phyloP scores from a whole-genome alignment of 768 basidiomycete genomes.

The Thelephora aurantiotincta region DNA sequence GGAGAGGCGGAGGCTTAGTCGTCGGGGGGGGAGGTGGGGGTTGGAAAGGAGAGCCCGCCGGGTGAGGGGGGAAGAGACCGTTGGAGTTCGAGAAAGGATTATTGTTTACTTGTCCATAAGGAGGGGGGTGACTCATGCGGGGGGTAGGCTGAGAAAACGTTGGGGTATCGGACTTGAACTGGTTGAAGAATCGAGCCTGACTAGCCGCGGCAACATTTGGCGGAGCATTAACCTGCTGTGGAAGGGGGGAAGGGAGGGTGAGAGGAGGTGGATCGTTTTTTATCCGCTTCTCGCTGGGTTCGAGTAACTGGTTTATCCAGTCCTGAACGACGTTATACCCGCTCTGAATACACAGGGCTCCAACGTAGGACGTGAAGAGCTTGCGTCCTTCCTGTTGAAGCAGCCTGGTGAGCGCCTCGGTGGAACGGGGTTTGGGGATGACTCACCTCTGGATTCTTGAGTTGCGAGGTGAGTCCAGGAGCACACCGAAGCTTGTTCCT shows the following conservation, averaged over 20 bases:
- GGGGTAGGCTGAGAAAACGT: not conserved
- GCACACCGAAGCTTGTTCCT: slow-evolving; percentile 38
- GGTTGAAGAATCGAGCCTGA: too few species aligned
- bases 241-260: slow-evolving; percentile 8
- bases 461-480: slow-evolving; percentile 20
- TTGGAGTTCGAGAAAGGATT: not conserved
- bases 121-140: not conserved
- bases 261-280: too few species aligned
- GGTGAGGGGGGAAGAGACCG: not conserved
- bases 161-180: not conserved
- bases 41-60: not conserved
- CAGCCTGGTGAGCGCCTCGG: not conserved
- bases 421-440: not conserved
- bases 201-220: too few species aligned
- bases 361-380: slow-evolving; percentile 49
- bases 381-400: slow-evolving; percentile 34
- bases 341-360: slow-evolving; percentile 47
- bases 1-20: slow-evolving; percentile 23
- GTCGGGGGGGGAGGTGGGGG: slow-evolving; percentile 13
- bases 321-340: slow-evolving; percentile 33
- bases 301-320: slow-evolving; percentile 47
- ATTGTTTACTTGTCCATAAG: not conserved
- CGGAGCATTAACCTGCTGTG: not conserved
- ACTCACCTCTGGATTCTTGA: slow-evolving; percentile 25
- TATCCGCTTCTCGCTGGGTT: slow-evolving; percentile 20